phyloP scores from a whole-genome alignment of 352 stramenopile species.

The Globisporangium lucens region DNA sequence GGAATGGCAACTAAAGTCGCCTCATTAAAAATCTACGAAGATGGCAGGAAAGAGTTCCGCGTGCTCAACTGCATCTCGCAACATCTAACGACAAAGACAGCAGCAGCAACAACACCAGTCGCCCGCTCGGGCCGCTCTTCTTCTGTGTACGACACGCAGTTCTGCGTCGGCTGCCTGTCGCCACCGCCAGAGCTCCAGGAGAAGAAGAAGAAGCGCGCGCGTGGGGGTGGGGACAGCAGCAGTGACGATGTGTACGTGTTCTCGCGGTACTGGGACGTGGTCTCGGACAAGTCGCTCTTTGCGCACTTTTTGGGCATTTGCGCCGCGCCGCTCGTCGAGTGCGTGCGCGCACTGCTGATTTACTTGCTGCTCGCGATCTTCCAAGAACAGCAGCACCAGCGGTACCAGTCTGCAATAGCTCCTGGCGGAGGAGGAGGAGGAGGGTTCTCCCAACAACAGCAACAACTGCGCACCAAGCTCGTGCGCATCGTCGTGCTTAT shows the following conservation, averaged over 20 bases:
- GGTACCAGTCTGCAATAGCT: not conserved
- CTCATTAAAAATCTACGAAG: conserved; percentile 59
- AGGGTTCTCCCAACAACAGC: not conserved
- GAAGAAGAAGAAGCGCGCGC: conserved; percentile 20
- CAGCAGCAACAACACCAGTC: not conserved
- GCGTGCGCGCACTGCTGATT: conserved; percentile 58
- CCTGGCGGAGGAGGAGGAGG: not conserved
- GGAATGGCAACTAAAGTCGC: conserved; percentile 30
- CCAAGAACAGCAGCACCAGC: conserved; percentile 20
- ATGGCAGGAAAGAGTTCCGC: conserved; percentile 72
- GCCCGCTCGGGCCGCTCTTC: conserved; percentile 14
- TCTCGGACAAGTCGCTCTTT: conserved; percentile 70
- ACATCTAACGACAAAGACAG: conserved; percentile 21
- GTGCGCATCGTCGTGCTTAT: conserved; percentile 46
- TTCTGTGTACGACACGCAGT: conserved; percentile 31
- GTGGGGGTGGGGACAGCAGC: not conserved
- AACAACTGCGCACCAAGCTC: conserved; percentile 38
- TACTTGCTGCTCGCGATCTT: conserved; percentile 60
- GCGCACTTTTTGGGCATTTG: conserved; percentile 61
- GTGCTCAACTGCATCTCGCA: conserved; percentile 70
- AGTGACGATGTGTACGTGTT: conserved; percentile 68
- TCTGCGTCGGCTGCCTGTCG: conserved; percentile 66
- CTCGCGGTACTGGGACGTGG: conserved; percentile 80
- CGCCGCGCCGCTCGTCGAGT: conserved; percentile 64
- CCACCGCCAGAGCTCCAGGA: conserved; percentile 44